Evolutionary conservation across 1,284 basidiomycete genomes (phyloP), one percentile per base, ranked within the genome.

Genomic region (Fistulina hepatica): DNA sequence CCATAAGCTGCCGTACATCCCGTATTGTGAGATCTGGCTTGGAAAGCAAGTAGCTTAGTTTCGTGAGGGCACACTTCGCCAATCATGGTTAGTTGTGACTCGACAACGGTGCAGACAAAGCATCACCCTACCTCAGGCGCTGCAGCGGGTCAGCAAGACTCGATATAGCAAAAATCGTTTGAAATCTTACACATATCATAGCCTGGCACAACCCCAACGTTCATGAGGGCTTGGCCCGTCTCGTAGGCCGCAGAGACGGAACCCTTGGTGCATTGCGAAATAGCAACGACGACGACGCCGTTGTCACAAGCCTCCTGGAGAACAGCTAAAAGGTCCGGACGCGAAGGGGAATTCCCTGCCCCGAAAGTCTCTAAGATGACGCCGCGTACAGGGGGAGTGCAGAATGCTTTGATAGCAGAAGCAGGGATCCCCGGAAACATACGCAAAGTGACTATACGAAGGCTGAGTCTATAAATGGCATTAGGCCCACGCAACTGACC

Each of bases 281-380:
- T 91, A 9, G 91, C 89, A 33, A 95, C 89, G 33, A 95, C 76
- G 24, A 94, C 75, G 2, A 93, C 71, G 4, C 86, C 89, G 2
- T 82, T 72, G 36, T 82, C 75, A 40, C 82, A 84, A 1, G 91
- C 90, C 38, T 84, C 76, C 45, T 76, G 76, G 40, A 94, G 67
- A 1, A 75, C 78, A 16, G 69, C 53, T 53, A 81, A 70, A 20
- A 88, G 57, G 50, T 85, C 83, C 36, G 62, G 40, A 16, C 80
- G 71, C 48, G 83, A 78, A 0, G 84, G 84, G 13, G 84, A 83
- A 53, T 88, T 88, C 1, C 91, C 91, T 1, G 90, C 80, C 5
- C 91, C 91, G 57, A 86, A 95, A 2, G 83, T 88, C 56, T 93
- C 86, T 4, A 95, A 66, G 9, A 95, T 79, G 2, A 92, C 79